These are phyloP conservation scores for Talaromyces thailandensis DNA, from an alignment of 495 filamentous ascomycete species.

Conservation along the genomic window DNA sequence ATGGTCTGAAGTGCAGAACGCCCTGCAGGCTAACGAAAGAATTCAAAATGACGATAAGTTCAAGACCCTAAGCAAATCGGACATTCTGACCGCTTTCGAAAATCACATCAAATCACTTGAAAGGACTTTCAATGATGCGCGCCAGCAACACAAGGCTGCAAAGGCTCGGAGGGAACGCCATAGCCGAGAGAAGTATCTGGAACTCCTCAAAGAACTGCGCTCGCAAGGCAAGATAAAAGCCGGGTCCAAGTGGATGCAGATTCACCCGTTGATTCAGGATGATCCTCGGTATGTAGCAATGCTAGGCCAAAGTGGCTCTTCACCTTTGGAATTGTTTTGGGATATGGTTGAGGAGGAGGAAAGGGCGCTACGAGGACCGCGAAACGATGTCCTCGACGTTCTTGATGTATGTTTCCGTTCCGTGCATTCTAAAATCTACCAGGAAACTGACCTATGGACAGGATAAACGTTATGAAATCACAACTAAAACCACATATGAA, in stretches of 20 bases:
- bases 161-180: constrained; percentile 76
- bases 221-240: constrained; percentile 79
- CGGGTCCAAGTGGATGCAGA: constrained; percentile 79
- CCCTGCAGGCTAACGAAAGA: constrained; percentile 68
- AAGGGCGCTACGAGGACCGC: constrained; percentile 63
- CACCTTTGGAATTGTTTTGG: constrained; percentile 93
- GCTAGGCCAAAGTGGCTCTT: constrained; percentile 80
- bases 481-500: constrained; percentile 72
- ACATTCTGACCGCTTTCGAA: constrained; percentile 88
- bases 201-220: constrained; percentile 64
- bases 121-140: constrained; percentile 77
- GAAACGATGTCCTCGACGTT: constrained; percentile 83
- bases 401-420: constrained; percentile 59
- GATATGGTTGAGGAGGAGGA: constrained; percentile 94
- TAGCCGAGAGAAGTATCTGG: constrained; percentile 69
- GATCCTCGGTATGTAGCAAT: constrained; percentile 80
- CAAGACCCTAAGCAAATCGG: constrained; percentile 74
- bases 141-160: constrained; percentile 74
- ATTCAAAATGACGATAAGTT: constrained; percentile 87
- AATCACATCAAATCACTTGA: constrained; percentile 90
- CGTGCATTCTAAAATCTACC: not conserved
- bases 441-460: constrained; percentile 16
- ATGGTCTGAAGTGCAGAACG: constrained; percentile 83
- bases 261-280: constrained; percentile 66
- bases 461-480: constrained; percentile 89